phyloP scores from a whole-genome alignment of 768 basidiomycete species.

The Pleurotus eryngii region DNA sequence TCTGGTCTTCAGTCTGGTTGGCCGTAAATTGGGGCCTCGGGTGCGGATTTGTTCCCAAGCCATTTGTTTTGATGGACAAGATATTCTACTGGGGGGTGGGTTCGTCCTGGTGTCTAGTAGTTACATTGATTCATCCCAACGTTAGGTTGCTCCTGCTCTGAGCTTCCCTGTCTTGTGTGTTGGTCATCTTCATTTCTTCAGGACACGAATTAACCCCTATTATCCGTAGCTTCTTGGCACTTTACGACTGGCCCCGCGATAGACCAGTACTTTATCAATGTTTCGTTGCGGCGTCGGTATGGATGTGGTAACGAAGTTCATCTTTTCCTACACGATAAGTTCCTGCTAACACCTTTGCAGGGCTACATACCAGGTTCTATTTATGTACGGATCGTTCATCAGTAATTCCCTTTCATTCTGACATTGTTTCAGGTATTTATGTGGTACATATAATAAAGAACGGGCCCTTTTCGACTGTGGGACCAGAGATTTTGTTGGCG shows the following conservation, averaged over 20 bases:
- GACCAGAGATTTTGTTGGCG: constrained; percentile 41
- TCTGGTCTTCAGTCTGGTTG: constrained; percentile 64
- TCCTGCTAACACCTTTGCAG: constrained; percentile 24
- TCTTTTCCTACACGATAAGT: not conserved
- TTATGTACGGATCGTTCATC: constrained; percentile 44
- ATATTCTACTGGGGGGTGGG: constrained; percentile 57
- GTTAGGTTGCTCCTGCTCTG: constrained; percentile 45
- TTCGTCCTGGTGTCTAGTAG: constrained; percentile 13
- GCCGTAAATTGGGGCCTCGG: constrained; percentile 69
- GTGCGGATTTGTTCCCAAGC: constrained; percentile 44
- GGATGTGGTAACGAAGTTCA: constrained; percentile 49
- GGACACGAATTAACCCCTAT: not conserved
- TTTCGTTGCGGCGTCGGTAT: constrained; percentile 54
- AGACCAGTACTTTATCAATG: constrained; percentile 57
- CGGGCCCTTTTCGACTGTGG: constrained; percentile 30
- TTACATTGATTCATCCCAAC: not conserved
- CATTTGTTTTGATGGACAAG: constrained; percentile 48
- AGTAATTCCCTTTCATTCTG: constrained; percentile 18
- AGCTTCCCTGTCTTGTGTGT: constrained; percentile 58
- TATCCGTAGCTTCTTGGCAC: constrained; percentile 42
- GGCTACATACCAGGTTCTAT: constrained; percentile 58
- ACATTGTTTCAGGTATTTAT: constrained; percentile 29
- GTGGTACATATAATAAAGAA: constrained; percentile 34
- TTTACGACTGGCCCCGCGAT: constrained; percentile 71
- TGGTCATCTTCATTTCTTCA: not conserved